These are phyloP conservation scores for Podaxis pistillaris DNA, from an alignment of 768 basidiomycete genomes.

Conservation along the genomic window DNA sequence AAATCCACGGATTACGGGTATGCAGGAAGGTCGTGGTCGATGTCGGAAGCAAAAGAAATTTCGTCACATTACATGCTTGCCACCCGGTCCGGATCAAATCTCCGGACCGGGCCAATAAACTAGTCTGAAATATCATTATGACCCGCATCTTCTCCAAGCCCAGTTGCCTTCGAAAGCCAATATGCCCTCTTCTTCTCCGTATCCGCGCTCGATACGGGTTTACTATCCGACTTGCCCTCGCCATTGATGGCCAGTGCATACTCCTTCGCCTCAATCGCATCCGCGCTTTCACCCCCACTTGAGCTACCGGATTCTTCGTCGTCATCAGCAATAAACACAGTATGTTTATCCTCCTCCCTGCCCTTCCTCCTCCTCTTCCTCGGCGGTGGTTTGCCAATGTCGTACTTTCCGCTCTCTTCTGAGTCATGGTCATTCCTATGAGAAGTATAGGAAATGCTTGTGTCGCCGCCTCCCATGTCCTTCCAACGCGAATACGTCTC, in stretches of 20 bases:
- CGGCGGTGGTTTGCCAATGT: slow-evolving; percentile 46
- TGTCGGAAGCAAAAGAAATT: slow-evolving; percentile 2
- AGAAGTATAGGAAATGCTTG: background rate
- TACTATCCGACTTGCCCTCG: slow-evolving; percentile 12
- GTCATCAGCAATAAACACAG: slow-evolving; percentile 52
- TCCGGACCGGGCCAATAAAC: background rate
- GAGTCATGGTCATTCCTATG: slow-evolving; percentile 15
- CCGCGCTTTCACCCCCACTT: slow-evolving; percentile 18
- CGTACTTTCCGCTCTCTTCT: slow-evolving; percentile 61
- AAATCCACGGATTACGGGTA: background rate
- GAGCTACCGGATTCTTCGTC: slow-evolving; percentile 30
- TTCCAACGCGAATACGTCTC: slow-evolving; percentile 10
- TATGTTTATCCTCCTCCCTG: slow-evolving; percentile 35
- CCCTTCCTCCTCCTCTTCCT: slow-evolving; percentile 47
- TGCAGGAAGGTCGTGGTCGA: background rate
- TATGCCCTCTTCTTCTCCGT: slow-evolving; percentile 43
- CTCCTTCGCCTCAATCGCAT: slow-evolving; percentile 23
- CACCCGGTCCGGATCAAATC: slow-evolving; percentile 5
- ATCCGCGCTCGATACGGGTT: slow-evolving; percentile 13
- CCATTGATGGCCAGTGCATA: slow-evolving; percentile 18
- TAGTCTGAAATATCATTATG: slow-evolving; percentile 5
- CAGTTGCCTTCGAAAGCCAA: slow-evolving; percentile 56
- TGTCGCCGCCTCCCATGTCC: slow-evolving; percentile 9
- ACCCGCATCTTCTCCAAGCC: slow-evolving; percentile 26
- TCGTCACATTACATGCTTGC: background rate